Evolutionary conservation across 139 green algal genomes (phyloP), one percentile per base, ranked within the genome.

Genomic region (Micromonas pusilla): DNA sequence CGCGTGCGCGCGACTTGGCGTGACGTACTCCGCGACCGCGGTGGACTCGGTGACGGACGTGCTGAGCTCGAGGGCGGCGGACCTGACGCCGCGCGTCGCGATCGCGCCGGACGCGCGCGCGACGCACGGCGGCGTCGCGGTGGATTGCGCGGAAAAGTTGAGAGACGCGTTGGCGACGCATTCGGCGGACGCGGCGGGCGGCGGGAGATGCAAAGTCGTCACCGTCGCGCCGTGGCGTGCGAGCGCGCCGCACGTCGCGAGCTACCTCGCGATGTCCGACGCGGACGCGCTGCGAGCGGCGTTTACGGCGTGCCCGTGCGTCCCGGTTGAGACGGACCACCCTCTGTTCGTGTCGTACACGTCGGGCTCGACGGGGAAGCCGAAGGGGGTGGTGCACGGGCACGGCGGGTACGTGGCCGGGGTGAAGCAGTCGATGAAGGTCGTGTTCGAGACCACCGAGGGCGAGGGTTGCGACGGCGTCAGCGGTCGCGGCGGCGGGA

Each of bases 261-360:
- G 16, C 9, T 57, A 23, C 45, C 45, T 9, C 45, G 9, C 45
- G 9, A 23, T 57, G 45, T 16, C 9, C 45, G 45, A 57, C 45
- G 45, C 9, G 45, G 45, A 57, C 45, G 45, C 45, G 45, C 16
- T 57, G 9, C 9, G 16, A 57, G 9, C 45, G 45, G 45, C 45
- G 45, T 16, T 23, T 9, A 57, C 9, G 45, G 16, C 16, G 9
- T 57, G 45, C 45, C 9, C 45, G 45, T 57, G 45, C 33, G 68
- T 63, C 23, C 38, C 23, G 33, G 16, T n/a, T 9, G 60, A 72
- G 32, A 84, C 92, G 2, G 92, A 98, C 54, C 78, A 72, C 28
- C 74, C 79, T 28, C 77, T 82, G 19, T 98, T 98, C 86, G 85
- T 96, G 86, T 91, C 98, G 38, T 98, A 97, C 89, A 98, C 94